Base-by-base conservation (phyloP, 768 basidiomycete genomes). In the Boletus patriciae region DNA sequence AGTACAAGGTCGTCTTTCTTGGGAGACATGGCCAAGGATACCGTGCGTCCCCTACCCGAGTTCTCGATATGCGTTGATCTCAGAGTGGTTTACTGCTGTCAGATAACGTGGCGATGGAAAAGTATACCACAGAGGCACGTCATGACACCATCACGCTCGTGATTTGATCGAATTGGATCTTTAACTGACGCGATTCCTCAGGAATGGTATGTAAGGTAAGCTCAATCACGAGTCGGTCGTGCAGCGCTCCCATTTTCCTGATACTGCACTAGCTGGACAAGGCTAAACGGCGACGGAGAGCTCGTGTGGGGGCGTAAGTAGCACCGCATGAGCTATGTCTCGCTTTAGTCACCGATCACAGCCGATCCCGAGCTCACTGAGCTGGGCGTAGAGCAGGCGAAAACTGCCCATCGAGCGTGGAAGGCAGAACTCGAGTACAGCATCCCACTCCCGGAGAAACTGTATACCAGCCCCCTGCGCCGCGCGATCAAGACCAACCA, bases 301-400 rank as follows among this genome's bases (percentile, higher is more conserved):
- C 68, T 89, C 9, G 73, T 73, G 11, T 92, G 90, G 90, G 90
- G 90, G 16, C 90, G 87, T 87, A 62, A 68, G 87, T 80, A 19
- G 10, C 43, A 19, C 44, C 13, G 4, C 45, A 9, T 9, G 16
- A 25, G 7, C 8, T 1, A 11, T 36, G 38, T 31, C 31, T 58
- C 19, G 21, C 53, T n/a, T 42, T 19, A 23, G 13, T 29, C 38
- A 36, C 42, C 29, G 12, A 50, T 19, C 59, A 56, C 54, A 86
- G 86, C 88, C 27, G 88, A 90, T 64, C 83, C 88, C 2, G 74
- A 81, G 29, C 79, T 90, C 31, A 90, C 88, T 0, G 63, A 66
- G 0, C 60, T 80, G 6, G 89, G 89, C 1, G 68, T 80, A 38
- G 62, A 69, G 2, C 87, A 91, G 69, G 89, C 88, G 0, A 57